These are phyloP conservation scores for Fusarium brevicatenulatum DNA, from an alignment of 2,329 filamentous ascomycete genomes.

Conservation along the genomic window DNA sequence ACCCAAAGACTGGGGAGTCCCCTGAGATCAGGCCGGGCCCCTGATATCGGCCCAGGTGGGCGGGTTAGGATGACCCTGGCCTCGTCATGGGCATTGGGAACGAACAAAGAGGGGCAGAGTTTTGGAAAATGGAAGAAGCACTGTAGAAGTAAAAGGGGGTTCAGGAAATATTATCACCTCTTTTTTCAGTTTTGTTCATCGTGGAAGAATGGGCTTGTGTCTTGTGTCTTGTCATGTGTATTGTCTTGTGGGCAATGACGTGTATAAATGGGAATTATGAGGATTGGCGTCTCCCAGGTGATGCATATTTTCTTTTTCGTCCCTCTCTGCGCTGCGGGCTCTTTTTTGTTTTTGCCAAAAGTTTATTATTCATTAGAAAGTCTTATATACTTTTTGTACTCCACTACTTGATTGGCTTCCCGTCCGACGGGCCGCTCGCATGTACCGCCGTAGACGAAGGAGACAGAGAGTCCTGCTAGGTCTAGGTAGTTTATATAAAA, in stretches of 20 bases:
- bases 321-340: background rate
- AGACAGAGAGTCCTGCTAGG: background rate
- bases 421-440: slow-evolving; percentile 37
- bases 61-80: slow-evolving; percentile 42
- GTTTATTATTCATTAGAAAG: slow-evolving; percentile 5
- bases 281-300: slow-evolving; percentile 33
- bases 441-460: slow-evolving; percentile 20
- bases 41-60: slow-evolving; percentile 34
- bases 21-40: slow-evolving; percentile 37
- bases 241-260: slow-evolving; percentile 20
- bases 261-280: slow-evolving; percentile 11
- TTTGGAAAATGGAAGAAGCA: background rate
- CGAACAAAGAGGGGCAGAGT: slow-evolving; percentile 34
- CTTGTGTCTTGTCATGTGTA: slow-evolving; percentile 5
- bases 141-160: slow-evolving; percentile 40
- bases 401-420: slow-evolving; percentile 38
- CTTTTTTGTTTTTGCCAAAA: slow-evolving; percentile 12
- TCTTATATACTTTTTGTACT: slow-evolving; percentile 12
- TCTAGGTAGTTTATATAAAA: background rate
- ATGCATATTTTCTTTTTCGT: slow-evolving; percentile 9
- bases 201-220: background rate
- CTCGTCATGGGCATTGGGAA: slow-evolving; percentile 13
- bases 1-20: slow-evolving; percentile 35
- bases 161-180: background rate
- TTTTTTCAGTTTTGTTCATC: background rate